Conservation (phyloP, 129 eudicot genomes). For the Scalesia atractyloides region DNA sequence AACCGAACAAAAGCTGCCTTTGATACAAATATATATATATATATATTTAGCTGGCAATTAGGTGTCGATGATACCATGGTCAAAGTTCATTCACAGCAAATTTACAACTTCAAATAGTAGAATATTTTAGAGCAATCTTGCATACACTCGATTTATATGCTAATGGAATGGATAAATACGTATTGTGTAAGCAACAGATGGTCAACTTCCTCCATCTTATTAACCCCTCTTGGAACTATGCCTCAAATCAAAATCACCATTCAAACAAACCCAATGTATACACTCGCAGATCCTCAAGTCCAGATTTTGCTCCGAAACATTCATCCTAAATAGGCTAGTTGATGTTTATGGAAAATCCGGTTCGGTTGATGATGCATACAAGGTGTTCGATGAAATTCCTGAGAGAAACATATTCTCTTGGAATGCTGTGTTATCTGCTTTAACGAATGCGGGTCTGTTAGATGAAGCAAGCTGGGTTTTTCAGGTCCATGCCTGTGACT, state of each 20-base stretch:
- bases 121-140: not conserved
- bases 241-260: conserved; percentile 34
- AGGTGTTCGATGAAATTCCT: conserved; percentile 43
- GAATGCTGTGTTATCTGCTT: conserved; percentile 37
- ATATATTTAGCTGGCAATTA: too few relatives aligned
- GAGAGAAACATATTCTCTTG: conserved; percentile 40
- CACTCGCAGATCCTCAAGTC: conserved; percentile 42
- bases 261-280: conserved; percentile 21
- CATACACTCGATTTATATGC: not conserved
- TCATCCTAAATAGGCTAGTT: conserved; percentile 40
- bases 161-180: conserved; percentile 43
- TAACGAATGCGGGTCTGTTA: conserved; percentile 35
- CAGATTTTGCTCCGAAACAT: conserved; percentile 32
- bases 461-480: conserved; percentile 33
- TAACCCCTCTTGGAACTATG: conserved; percentile 32
- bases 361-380: conserved; percentile 31
- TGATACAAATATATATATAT: too few relatives aligned
- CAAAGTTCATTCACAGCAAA: not conserved
- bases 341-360: conserved; percentile 37
- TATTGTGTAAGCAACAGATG: conserved; percentile 18
- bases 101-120: not conserved
- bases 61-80: not conserved
- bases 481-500: conserved; percentile 30
- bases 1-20: too few relatives aligned
- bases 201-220: conserved; percentile 21